Percentiles rank a stretch among this genome's conserved stretches.
These are phyloP conservation scores for Leccinum solheimii DNA, from an alignment of 1,284 basidiomycete species.

Conservation along the genomic window DNA sequence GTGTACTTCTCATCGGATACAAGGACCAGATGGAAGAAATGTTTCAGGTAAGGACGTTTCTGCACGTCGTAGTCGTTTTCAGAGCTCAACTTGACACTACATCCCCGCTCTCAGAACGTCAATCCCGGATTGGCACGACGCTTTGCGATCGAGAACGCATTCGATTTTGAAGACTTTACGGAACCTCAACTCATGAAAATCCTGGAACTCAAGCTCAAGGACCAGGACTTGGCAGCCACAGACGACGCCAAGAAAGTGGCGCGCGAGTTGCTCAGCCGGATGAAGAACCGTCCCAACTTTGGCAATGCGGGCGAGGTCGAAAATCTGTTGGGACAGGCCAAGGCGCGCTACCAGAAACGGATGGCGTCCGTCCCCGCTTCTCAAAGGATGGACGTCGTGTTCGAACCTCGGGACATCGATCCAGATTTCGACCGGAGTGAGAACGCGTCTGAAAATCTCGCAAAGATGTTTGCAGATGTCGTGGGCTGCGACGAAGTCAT, in stretches of 20 bases:
- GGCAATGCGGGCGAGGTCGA: slow-evolving; percentile 70
- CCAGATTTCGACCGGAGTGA: slow-evolving; percentile 50
- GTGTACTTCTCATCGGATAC: slow-evolving; percentile 65
- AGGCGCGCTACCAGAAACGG: slow-evolving; percentile 49
- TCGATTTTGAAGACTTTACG: slow-evolving; percentile 64
- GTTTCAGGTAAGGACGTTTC: slow-evolving; percentile 55
- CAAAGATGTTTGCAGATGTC: slow-evolving; percentile 58
- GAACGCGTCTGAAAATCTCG: slow-evolving; percentile 51
- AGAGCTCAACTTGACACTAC: slow-evolving; percentile 2
- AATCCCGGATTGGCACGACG: slow-evolving; percentile 65
- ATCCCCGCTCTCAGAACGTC: slow-evolving; percentile 51
- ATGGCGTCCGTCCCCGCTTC: slow-evolving; percentile 36
- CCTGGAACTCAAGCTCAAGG: slow-evolving; percentile 54
- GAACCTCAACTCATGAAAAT: slow-evolving; percentile 52
- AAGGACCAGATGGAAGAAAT: slow-evolving; percentile 64
- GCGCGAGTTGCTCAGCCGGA: slow-evolving; percentile 51
- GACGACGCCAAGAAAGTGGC: slow-evolving; percentile 55
- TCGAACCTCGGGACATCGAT: slow-evolving; percentile 64
- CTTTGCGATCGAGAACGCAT: slow-evolving; percentile 65
- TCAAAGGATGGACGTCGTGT: slow-evolving; percentile 43
- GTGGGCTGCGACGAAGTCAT: slow-evolving; percentile 59
- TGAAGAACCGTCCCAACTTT: slow-evolving; percentile 59
- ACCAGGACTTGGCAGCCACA: slow-evolving; percentile 58
- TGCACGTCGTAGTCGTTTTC: not conserved
- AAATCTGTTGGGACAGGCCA: slow-evolving; percentile 58